Evolutionary conservation across 2,329 filamentous ascomycete species (phyloP).

Genomic region (Drechslerella coelobrocha): DNA sequence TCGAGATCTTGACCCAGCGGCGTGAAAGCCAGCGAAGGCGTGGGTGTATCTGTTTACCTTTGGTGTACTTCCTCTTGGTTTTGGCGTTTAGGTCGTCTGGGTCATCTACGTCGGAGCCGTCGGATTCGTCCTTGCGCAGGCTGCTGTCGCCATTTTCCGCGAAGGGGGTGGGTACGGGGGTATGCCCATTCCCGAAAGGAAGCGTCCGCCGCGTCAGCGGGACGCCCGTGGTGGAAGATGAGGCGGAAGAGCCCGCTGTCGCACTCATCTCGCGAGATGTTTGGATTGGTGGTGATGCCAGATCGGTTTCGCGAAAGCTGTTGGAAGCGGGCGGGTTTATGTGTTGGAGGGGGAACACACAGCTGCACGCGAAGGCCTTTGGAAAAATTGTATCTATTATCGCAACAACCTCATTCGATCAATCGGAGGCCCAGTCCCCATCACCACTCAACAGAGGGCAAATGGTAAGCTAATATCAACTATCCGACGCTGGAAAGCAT

Average conservation of each 20-base stretch:
- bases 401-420: neutral
- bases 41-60: conserved; percentile 64
- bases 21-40: neutral
- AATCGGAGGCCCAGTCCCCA: neutral
- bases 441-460: neutral
- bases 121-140: conserved; percentile 11
- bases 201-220: conserved; percentile 19
- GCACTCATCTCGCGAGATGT: conserved; percentile 36
- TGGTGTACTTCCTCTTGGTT: conserved; percentile 86
- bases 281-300: neutral
- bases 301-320: conserved; percentile 1
- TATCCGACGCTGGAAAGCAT: neutral
- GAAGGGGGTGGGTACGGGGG: conserved; percentile 14
- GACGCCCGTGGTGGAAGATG: conserved; percentile 17
- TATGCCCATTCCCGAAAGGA: conserved; percentile 38
- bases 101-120: conserved; percentile 49
- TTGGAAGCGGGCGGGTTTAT: too few relatives aligned
- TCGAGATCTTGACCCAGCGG: neutral
- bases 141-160: conserved; percentile 32
- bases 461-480: conserved; percentile 15
- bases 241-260: conserved; percentile 37
- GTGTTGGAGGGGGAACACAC: too few relatives aligned
- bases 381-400: neutral
- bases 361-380: too few relatives aligned
- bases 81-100: conserved; percentile 81